Evolutionary conservation across 2,329 filamentous ascomycete genomes (phyloP).

Genomic region (Ophiocordyceps polyrhachis-furcata): DNA sequence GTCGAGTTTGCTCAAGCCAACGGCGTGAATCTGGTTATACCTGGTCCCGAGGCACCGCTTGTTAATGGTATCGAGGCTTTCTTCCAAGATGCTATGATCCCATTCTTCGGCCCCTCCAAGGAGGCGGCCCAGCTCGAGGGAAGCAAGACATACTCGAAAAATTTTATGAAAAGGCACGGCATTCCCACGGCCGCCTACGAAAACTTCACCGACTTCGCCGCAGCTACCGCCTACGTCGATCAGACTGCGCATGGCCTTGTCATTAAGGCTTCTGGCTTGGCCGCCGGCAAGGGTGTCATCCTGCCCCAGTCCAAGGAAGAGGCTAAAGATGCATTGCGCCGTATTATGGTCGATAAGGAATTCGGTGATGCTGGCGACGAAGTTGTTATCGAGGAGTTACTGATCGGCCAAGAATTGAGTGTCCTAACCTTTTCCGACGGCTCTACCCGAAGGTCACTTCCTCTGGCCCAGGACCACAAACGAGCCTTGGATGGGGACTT

Average conservation of each 20-base stretch:
- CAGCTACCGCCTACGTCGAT: conserved; percentile 58
- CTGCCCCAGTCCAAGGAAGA: conserved; percentile 69
- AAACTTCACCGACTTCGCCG: conserved; percentile 66
- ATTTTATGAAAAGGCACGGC: conserved; percentile 83
- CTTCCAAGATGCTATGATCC: conserved; percentile 57
- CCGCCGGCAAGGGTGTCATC: conserved; percentile 90
- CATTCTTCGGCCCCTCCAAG: conserved; percentile 71
- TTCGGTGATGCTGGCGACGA: conserved; percentile 78
- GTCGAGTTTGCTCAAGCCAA: conserved; percentile 58
- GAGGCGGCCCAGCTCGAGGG: conserved; percentile 82
- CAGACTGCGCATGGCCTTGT: conserved; percentile 55
- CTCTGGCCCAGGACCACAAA: conserved; percentile 94
- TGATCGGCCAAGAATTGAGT: conserved; percentile 81
- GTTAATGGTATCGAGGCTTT: conserved; percentile 77
- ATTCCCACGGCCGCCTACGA: conserved; percentile 85
- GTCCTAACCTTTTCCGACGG: conserved; percentile 87
- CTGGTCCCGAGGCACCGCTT: conserved; percentile 83
- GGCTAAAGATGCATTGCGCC: conserved; percentile 60
- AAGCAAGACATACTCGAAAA: conserved; percentile 92
- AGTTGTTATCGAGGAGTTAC: conserved; percentile 88
- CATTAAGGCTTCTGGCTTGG: conserved; percentile 84
- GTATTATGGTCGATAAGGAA: conserved; percentile 77
- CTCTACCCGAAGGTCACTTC: conserved; percentile 62
- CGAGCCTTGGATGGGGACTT: conserved; percentile 76
- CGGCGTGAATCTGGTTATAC: conserved; percentile 64